A percentile compares a stretch with the other conserved stretches of the same genome.
These are phyloP conservation scores for Xylaria longipes DNA, from an alignment of 495 filamentous ascomycete species.

Conservation along the genomic window DNA sequence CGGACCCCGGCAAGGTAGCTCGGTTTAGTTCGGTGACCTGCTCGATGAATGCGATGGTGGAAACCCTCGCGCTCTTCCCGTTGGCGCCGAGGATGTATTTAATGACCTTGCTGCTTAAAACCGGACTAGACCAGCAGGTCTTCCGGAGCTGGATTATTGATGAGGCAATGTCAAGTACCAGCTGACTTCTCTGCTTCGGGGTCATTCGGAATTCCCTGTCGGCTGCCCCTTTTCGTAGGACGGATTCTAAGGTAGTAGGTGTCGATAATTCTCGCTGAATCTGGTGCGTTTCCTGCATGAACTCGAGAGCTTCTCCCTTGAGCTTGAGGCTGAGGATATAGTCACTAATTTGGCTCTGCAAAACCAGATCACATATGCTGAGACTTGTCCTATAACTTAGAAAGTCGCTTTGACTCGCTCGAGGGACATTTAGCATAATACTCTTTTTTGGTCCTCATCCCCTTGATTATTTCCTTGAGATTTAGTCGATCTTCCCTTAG, in stretches of 20 bases:
- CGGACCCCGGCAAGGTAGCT: not conserved
- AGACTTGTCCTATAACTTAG: not conserved
- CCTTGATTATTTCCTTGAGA: not conserved
- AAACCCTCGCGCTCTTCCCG: not conserved
- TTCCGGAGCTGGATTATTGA: constrained; percentile 28
- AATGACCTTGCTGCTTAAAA: constrained; percentile 1
- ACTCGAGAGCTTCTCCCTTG: not conserved
- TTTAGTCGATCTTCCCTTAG: not conserved
- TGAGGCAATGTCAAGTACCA: constrained; percentile 27
- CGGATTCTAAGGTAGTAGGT: not conserved
- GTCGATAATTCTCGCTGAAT: not conserved
- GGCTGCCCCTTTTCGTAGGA: not conserved
- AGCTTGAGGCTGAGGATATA: constrained; percentile 14
- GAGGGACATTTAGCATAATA: not conserved
- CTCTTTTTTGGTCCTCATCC: not conserved
- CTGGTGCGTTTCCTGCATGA: constrained; percentile 8
- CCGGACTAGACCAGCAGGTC: constrained; percentile 25
- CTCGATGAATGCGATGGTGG: constrained; percentile 21
- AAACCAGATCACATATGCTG: not conserved
- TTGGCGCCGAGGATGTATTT: not conserved
- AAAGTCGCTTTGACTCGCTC: not conserved
- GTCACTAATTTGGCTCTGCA: not conserved
- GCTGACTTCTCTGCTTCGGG: not conserved
- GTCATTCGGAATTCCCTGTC: not conserved
- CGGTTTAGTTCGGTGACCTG: not conserved